phyloP scores from a whole-genome alignment of 257 asterid species.

The Nicotiana undulata region DNA sequence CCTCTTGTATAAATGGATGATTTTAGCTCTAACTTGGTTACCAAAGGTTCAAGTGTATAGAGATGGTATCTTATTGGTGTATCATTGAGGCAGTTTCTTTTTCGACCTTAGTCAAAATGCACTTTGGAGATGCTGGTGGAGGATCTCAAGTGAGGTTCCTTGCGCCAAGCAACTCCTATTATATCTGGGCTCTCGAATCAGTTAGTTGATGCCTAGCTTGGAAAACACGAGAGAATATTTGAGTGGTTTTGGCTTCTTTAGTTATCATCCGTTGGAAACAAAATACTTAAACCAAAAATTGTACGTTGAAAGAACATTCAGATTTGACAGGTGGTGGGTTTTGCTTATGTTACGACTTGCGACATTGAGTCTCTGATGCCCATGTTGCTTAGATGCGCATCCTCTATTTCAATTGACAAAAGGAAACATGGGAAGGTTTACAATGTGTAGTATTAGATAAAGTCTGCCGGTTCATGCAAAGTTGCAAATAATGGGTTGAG shows the following conservation, averaged over 20 bases:
- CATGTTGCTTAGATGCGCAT: background rate
- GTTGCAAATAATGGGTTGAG: background rate
- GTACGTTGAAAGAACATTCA: background rate
- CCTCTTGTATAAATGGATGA: background rate
- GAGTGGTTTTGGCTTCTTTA: slow-evolving; percentile 2
- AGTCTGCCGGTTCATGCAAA: background rate
- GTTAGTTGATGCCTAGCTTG: background rate
- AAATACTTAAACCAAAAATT: background rate
- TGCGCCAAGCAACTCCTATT: background rate
- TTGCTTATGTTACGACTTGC: background rate
- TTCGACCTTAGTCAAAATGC: background rate
- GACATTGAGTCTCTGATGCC: background rate
- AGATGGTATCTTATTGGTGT: background rate
- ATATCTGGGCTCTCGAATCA: background rate
- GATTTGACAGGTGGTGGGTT: background rate
- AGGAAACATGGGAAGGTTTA: background rate
- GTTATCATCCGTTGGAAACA: background rate
- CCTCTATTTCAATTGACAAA: background rate
- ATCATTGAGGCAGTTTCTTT: background rate
- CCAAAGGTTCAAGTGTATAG: background rate
- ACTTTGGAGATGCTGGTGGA: background rate
- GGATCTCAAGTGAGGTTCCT: background rate
- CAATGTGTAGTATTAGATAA: background rate
- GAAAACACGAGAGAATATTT: background rate
- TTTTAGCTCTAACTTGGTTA: background rate